A percentile compares a stretch with the other conserved stretches of the same genome.
These are phyloP conservation scores for Capronia epimyces DNA, from an alignment of 2,329 filamentous ascomycete species.

Conservation along the genomic window DNA sequence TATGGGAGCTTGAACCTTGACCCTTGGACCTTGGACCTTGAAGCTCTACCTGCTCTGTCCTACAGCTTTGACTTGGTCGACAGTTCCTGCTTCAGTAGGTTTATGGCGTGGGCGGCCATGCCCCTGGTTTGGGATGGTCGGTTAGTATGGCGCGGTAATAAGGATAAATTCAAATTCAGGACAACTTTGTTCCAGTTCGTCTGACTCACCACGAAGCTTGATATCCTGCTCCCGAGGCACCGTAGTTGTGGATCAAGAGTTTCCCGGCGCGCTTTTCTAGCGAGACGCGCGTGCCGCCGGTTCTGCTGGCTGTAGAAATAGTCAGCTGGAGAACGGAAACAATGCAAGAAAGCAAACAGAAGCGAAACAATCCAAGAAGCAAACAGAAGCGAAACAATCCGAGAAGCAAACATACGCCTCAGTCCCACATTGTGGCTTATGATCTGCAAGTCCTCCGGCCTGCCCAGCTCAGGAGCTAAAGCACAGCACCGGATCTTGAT, in stretches of 20 bases:
- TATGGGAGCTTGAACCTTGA: too few relatives aligned
- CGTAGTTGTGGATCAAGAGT: slow-evolving; percentile 60
- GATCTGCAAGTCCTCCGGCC: slow-evolving; percentile 66
- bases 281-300: slow-evolving; percentile 69
- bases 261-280: slow-evolving; percentile 59
- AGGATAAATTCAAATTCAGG: neutral
- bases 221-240: slow-evolving; percentile 55
- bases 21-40: too few relatives aligned
- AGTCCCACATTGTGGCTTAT: slow-evolving; percentile 77
- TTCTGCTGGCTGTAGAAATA: slow-evolving; percentile 50
- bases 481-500: slow-evolving; percentile 73
- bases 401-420: slow-evolving; percentile 43
- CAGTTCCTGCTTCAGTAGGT: neutral
- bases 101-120: neutral
- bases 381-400: neutral
- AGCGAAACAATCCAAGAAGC: too few relatives aligned
- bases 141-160: too few relatives aligned
- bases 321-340: neutral
- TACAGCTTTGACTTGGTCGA: neutral
- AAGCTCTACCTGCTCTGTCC: too few relatives aligned
- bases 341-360: neutral
- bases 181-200: neutral
- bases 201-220: slow-evolving; percentile 34
- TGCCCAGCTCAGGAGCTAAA: slow-evolving; percentile 59
- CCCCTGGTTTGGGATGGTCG: neutral